Base-by-base conservation (phyloP, 1,139 yeast genomes). In the Nakaseomyces nivariensis region DNA sequence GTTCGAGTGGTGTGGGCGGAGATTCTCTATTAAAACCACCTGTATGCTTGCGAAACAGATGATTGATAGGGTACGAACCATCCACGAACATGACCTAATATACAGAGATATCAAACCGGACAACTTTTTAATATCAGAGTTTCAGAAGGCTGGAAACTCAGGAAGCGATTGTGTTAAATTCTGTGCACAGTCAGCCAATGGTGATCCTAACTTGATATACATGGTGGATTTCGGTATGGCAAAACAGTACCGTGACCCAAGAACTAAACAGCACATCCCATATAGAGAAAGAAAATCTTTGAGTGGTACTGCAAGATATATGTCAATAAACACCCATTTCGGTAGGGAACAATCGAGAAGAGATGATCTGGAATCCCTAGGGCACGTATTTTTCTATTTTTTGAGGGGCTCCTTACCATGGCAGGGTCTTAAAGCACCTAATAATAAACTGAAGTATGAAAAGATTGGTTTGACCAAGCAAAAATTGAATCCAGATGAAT, bases 371-470 rank as follows among this genome's bases (percentile, higher is more conserved):
- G 98, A 92, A 71, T 89, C 95, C 7, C 74, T 92, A 58, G 97
- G 97, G 43, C 97, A 92, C 70, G 97, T 92, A 3, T 87, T 92
- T 66, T 84, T 92, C 71, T 92, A 92, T 70, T 92, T 92, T 65
- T 71, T 92, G 60, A 78, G 95, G 59, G 98, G 98, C 47, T 89
- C 87, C 56, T 78, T 92, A 63, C 98, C 98, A 48, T 92, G 98
- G 98, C 98, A 92, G 72, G 97, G 98, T 31, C 76, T 92, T 58
- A 90, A 90, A 70, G 98, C 97, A n/a, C 95, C 96, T 56, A 89
- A 95, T 40, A 92, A 92, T 72, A 92, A 92, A 71, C 89, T 86
- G 65, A 92, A 92, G 69, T 92, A 92, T 68, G 97, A 92, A 69
- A 90, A 89, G 67, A 92, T 92, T 69, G 97, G 97, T 54, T 92